Evolutionary conservation across 768 basidiomycete genomes (phyloP).

Genomic region (Rubroboletus satanas): DNA sequence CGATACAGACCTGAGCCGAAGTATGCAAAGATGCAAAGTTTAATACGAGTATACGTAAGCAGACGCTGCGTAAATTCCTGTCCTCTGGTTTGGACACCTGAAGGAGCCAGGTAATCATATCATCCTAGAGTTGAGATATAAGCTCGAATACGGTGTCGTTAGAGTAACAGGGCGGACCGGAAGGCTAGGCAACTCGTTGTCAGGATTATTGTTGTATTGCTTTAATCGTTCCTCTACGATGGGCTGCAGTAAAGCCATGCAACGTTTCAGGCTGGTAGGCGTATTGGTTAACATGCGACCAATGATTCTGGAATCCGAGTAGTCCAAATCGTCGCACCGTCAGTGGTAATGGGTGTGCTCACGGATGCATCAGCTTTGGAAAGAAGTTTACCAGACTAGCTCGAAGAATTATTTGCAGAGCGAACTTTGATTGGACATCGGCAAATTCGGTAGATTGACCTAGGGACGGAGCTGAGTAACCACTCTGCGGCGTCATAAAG

Average conservation of each 20-base stretch:
- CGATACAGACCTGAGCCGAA: slow-evolving; percentile 28
- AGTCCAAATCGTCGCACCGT: slow-evolving; percentile 14
- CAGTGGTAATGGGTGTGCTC: slow-evolving; percentile 9
- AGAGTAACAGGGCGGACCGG: slow-evolving; percentile 28
- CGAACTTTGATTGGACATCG: slow-evolving; percentile 32
- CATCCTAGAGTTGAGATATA: slow-evolving; percentile 26
- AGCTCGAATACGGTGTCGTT: slow-evolving; percentile 2
- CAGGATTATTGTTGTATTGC: slow-evolving; percentile 24
- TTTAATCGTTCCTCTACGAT: slow-evolving; percentile 33
- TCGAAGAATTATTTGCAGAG: slow-evolving; percentile 31
- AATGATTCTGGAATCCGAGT: slow-evolving; percentile 24
- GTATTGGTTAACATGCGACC: slow-evolving; percentile 33
- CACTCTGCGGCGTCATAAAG: neutral
- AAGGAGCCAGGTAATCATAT: slow-evolving; percentile 42
- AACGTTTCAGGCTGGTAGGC: slow-evolving; percentile 27
- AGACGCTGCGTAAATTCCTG: slow-evolving; percentile 27
- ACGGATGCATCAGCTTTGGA: slow-evolving; percentile 35
- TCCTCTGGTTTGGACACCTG: slow-evolving; percentile 27
- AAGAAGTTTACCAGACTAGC: slow-evolving; percentile 33
- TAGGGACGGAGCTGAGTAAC: slow-evolving; percentile 16
- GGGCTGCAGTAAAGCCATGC: slow-evolving; percentile 30
- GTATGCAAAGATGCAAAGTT: slow-evolving; percentile 39
- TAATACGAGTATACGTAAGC: slow-evolving; percentile 34
- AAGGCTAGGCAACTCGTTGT: slow-evolving; percentile 22
- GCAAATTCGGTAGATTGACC: slow-evolving; percentile 37